These are phyloP conservation scores for Termitomyces bulborhizus DNA, from an alignment of 768 basidiomycete species.

Conservation along the genomic window DNA sequence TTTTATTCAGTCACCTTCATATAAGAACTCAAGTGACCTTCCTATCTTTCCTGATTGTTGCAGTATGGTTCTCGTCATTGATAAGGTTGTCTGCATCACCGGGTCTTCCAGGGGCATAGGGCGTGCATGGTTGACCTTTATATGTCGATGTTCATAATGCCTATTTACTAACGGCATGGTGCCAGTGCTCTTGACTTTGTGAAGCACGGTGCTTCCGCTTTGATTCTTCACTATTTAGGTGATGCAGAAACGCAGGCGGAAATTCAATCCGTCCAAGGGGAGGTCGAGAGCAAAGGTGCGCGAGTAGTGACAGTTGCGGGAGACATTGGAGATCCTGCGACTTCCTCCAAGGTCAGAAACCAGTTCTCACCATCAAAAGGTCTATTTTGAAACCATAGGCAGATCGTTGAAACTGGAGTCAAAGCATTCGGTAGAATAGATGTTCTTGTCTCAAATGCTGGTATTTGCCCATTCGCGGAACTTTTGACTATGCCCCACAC, in stretches of 20 bases:
- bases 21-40: not conserved
- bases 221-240: slow-evolving; percentile 66
- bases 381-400: not conserved
- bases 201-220: slow-evolving; percentile 54
- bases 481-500: slow-evolving; percentile 63
- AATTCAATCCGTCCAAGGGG: slow-evolving; percentile 34
- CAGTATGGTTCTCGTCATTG: slow-evolving; percentile 35
- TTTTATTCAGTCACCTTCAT: not conserved
- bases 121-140: slow-evolving; percentile 41
- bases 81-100: slow-evolving; percentile 66
- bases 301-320: slow-evolving; percentile 49
- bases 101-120: slow-evolving; percentile 75
- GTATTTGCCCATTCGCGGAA: slow-evolving; percentile 75
- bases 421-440: slow-evolving; percentile 60
- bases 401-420: slow-evolving; percentile 62
- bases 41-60: not conserved
- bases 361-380: not conserved
- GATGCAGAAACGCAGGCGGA: slow-evolving; percentile 48
- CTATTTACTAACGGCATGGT: not conserved
- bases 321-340: slow-evolving; percentile 56
- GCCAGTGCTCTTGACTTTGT: slow-evolving; percentile 51
- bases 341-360: slow-evolving; percentile 43
- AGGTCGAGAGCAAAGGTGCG: slow-evolving; percentile 35
- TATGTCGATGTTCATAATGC: not conserved
- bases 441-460: slow-evolving; percentile 38